phyloP scores from a whole-genome alignment of 306 rosid genomes.

The Cucurbita maxima region DNA sequence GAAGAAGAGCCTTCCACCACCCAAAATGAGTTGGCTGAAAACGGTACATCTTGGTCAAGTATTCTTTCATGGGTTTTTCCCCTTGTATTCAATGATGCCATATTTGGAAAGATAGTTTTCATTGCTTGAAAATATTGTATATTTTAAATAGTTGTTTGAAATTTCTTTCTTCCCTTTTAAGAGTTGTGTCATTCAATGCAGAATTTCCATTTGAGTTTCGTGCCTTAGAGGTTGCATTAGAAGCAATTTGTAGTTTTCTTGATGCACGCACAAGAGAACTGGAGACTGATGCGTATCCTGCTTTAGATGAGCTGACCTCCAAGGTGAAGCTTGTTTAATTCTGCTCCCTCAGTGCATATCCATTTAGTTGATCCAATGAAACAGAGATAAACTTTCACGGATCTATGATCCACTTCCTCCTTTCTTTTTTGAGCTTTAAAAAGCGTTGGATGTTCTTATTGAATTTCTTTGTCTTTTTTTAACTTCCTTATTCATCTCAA shows the following conservation, averaged over 20 bases:
- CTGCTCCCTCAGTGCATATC: neutral
- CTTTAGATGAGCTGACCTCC: constrained; percentile 84
- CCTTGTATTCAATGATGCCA: neutral
- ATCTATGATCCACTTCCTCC: neutral
- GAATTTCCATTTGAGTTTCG: constrained; percentile 97
- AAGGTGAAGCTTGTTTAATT: constrained; percentile 31
- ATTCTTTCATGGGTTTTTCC: neutral
- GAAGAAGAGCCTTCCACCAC: constrained; percentile 27
- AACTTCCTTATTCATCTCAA: neutral
- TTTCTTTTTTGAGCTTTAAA: neutral
- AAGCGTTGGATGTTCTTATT: neutral
- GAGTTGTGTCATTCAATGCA: constrained; percentile 22
- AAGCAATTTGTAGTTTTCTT: constrained; percentile 92
- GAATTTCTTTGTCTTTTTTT: neutral
- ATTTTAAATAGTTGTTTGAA: neutral
- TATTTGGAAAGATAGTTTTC: neutral
- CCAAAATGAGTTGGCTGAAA: constrained; percentile 56
- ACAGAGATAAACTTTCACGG: neutral
- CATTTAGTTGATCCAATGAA: neutral
- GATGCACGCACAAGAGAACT: constrained; percentile 89
- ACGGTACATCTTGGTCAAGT: constrained; percentile 34
- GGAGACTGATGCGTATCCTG: constrained; percentile 90
- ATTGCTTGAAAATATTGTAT: neutral
- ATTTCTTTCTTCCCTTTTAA: neutral
- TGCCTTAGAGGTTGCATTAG: constrained; percentile 85